Evolutionary conservation across 1,139 yeast species (phyloP).

Genomic region (Nakaseomyces uthaithaninus): DNA sequence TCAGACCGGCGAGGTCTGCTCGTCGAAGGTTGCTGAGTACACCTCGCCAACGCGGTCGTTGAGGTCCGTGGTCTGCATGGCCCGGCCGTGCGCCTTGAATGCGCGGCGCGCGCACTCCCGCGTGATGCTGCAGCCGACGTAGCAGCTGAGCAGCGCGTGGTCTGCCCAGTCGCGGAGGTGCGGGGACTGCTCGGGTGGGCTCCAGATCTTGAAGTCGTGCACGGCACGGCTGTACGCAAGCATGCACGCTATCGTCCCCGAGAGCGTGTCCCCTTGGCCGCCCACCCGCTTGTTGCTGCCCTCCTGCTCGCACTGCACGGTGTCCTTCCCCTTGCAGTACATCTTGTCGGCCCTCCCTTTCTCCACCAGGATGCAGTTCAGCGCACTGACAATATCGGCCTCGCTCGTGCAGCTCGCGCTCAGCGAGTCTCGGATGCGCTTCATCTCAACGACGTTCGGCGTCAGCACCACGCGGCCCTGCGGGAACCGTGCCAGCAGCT

Average conservation of each 20-base stretch:
- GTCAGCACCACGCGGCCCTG: slow-evolving; percentile 46
- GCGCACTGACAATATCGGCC: slow-evolving; percentile 11
- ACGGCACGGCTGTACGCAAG: slow-evolving; percentile 36
- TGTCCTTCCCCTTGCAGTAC: slow-evolving; percentile 35
- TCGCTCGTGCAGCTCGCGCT: slow-evolving; percentile 7
- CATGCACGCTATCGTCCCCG: slow-evolving; percentile 64
- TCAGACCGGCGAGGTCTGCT: not conserved
- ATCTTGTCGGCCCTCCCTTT: slow-evolving; percentile 67
- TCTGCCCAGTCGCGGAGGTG: slow-evolving; percentile 33
- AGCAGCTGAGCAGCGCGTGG: slow-evolving; percentile 53
- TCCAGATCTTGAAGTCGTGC: slow-evolving; percentile 37
- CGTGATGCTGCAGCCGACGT: slow-evolving; percentile 64
- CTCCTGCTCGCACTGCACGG: slow-evolving; percentile 36
- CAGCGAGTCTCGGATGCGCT: slow-evolving; percentile 49
- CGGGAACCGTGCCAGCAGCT: slow-evolving; percentile 45
- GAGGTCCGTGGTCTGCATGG: slow-evolving; percentile 80
- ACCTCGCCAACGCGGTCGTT: slow-evolving; percentile 62
- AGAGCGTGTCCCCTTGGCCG: slow-evolving; percentile 81
- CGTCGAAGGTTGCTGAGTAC: slow-evolving; percentile 44
- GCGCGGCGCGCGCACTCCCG: slow-evolving; percentile 62
- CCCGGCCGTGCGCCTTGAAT: slow-evolving; percentile 54
- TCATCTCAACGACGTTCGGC: slow-evolving; percentile 83
- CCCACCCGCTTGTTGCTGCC: slow-evolving; percentile 75
- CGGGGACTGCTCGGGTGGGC: slow-evolving; percentile 25
- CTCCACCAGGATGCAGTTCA: slow-evolving; percentile 61